Evolutionary conservation across 805 yeast genomes (phyloP), one percentile per base, ranked within the genome.

Genomic region (Yamadazyma philogaea): DNA sequence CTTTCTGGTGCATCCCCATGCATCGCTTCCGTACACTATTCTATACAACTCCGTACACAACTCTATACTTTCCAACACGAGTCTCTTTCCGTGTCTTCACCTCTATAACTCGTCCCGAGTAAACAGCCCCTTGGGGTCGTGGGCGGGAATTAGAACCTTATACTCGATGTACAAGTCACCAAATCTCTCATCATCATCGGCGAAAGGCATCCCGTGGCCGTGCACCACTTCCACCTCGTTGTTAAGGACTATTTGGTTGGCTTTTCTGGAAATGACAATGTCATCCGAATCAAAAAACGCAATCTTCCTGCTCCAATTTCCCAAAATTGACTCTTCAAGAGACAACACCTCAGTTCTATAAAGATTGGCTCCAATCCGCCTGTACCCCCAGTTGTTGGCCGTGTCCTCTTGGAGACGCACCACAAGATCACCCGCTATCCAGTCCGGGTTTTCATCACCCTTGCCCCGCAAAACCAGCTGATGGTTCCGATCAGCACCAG

Each of bases 161-260:
- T 57, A 77, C 74, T 72, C 72, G 17, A 79, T 61, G 52, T 62
- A 75, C 45, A 79, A 63, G 47, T 78, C 79, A 24, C 82, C 66
- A 50, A 47, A 53, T 10, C 44, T 51, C 26, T 54, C 53, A 7
- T 57, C 56, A 30, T 72, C 72, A 31, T 66, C 72, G 18, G 55
- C 51, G 4, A 70, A 47, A 2, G 98, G 98, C 97, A 93, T 88
- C 18, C 99, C 99, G 53, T 77, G 82, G 6, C 86, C 89, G 47
- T 71, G 65, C 26, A 91, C 50, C 2, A 72, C 61, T 60, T 93
- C 96, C 6, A 84, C 70, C 50, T 87, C 85, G 2, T 95, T 95
- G 54, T 80, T 68, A 34, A 66, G 49, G 1, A 86, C 80, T 7
- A 72, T 55, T 24, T 65, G 65, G 15, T 90, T 89, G 7, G 53